Evolutionary conservation across 768 basidiomycete species (phyloP).

Genomic region (Heimioporus sp.): DNA sequence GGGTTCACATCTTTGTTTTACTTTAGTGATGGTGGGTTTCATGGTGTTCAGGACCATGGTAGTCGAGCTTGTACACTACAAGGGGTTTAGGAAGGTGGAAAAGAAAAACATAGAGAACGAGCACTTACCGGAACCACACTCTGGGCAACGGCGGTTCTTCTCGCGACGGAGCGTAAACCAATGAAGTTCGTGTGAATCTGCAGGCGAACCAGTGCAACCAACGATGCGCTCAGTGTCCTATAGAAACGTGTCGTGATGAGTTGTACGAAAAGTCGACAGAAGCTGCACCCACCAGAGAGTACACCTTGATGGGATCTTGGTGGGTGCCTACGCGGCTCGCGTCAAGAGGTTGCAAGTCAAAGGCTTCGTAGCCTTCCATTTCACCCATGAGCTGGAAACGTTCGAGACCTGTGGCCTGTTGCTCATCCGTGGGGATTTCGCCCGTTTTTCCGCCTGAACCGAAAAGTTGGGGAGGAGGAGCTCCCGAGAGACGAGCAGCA

Average conservation of each 20-base stretch:
- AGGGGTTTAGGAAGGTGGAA: slow-evolving; percentile 5
- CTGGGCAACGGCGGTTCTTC: slow-evolving; percentile 78
- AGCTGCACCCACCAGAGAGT: slow-evolving; percentile 68
- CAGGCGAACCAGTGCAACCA: slow-evolving; percentile 93
- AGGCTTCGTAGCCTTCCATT: slow-evolving; percentile 83
- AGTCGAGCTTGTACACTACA: slow-evolving; percentile 73
- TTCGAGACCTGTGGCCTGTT: slow-evolving; percentile 95
- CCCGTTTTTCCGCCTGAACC: slow-evolving; percentile 73
- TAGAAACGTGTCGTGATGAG: background rate
- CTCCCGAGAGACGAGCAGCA: slow-evolving; percentile 52
- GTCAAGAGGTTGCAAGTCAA: slow-evolving; percentile 85
- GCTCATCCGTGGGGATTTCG: slow-evolving; percentile 77
- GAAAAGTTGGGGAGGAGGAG: slow-evolving; percentile 63
- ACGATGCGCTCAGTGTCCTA: slow-evolving; percentile 82
- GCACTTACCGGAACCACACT: slow-evolving; percentile 87
- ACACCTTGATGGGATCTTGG: slow-evolving; percentile 82
- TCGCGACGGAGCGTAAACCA: slow-evolving; percentile 75
- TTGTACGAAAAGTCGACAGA: background rate
- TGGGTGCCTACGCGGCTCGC: slow-evolving; percentile 85
- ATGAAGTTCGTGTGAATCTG: slow-evolving; percentile 90
- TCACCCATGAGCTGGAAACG: slow-evolving; percentile 91
- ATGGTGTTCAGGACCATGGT: slow-evolving; percentile 56
- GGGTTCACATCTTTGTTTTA: slow-evolving; percentile 4
- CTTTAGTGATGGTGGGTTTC: slow-evolving; percentile 46
- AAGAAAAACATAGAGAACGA: background rate